phyloP scores from a whole-genome alignment of 106 monocot genomes.

The Dendrobium officinale region DNA sequence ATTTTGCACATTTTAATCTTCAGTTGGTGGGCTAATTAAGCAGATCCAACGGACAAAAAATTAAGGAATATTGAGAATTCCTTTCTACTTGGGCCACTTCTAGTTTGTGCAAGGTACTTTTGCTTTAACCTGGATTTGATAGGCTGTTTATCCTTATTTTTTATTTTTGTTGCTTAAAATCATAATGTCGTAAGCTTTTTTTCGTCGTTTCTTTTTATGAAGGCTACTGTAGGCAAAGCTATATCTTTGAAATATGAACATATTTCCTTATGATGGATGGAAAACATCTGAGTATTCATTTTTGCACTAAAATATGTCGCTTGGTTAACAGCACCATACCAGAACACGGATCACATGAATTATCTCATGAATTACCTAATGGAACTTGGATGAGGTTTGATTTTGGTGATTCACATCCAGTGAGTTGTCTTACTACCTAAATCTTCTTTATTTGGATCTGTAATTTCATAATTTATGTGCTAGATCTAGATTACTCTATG shows the following conservation, averaged over 20 bases:
- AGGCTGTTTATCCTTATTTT: background rate
- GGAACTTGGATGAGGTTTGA: slow-evolving; percentile 93
- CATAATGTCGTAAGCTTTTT: background rate
- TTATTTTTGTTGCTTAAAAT: slow-evolving; percentile 2
- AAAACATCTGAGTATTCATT: background rate
- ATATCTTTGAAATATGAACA: background rate
- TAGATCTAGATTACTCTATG: background rate
- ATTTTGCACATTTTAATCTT: slow-evolving; percentile 5
- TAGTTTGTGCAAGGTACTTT: slow-evolving; percentile 76
- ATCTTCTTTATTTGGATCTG: background rate
- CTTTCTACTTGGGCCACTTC: slow-evolving; percentile 72
- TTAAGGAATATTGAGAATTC: slow-evolving; percentile 77
- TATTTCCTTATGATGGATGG: background rate
- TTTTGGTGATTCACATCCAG: slow-evolving; percentile 94
- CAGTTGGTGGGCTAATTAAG: slow-evolving; percentile 10
- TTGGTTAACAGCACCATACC: slow-evolving; percentile 54
- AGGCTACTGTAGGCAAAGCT: background rate
- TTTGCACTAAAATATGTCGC: background rate
- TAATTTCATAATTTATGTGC: background rate
- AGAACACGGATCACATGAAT: slow-evolving; percentile 63
- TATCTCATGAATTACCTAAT: slow-evolving; percentile 44
- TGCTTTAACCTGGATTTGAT: background rate
- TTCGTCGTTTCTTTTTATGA: background rate
- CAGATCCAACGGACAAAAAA: slow-evolving; percentile 65
- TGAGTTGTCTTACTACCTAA: slow-evolving; percentile 24